Percentiles rank a stretch among this genome's conserved stretches.
phyloP scores from a whole-genome alignment of 2,329 filamentous ascomycete genomes.

The Botryotinia calthae region DNA sequence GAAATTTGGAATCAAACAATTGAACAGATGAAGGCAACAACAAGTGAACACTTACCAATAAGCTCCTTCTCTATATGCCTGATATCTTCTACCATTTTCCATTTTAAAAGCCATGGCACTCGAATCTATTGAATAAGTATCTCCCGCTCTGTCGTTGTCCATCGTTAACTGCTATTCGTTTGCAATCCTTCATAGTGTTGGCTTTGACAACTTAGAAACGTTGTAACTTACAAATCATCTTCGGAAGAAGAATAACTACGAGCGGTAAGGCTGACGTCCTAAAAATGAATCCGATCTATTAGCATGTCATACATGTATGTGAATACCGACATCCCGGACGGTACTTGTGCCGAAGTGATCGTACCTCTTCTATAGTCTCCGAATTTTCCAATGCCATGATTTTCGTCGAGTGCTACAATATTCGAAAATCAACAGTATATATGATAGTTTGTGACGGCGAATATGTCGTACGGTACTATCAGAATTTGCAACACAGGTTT shows the following conservation, averaged over 20 bases:
- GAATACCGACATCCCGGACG: background rate
- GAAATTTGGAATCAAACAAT: background rate
- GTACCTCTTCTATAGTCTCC: background rate
- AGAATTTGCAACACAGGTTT: background rate
- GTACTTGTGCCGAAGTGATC: background rate
- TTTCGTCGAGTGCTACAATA: background rate
- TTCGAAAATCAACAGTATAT: background rate
- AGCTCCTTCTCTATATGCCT: conserved; percentile 46
- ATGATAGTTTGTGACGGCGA: too few relatives aligned
- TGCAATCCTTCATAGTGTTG: background rate
- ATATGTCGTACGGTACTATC: background rate
- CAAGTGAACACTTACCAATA: conserved; percentile 30
- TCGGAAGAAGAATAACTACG: conserved; percentile 12
- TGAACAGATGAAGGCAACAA: background rate
- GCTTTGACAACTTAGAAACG: background rate
- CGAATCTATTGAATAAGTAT: conserved; percentile 40
- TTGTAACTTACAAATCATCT: conserved; percentile 10
- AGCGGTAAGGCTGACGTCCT: background rate
- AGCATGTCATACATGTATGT: background rate
- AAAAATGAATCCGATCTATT: background rate
- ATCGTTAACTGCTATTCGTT: background rate
- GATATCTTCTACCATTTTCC: conserved; percentile 51
- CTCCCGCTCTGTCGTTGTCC: conserved; percentile 19
- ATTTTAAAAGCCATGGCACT: conserved; percentile 34
- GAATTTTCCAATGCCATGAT: conserved; percentile 4